phyloP scores from a whole-genome alignment of 805 yeast genomes.

The Isabelozyma heimii region DNA sequence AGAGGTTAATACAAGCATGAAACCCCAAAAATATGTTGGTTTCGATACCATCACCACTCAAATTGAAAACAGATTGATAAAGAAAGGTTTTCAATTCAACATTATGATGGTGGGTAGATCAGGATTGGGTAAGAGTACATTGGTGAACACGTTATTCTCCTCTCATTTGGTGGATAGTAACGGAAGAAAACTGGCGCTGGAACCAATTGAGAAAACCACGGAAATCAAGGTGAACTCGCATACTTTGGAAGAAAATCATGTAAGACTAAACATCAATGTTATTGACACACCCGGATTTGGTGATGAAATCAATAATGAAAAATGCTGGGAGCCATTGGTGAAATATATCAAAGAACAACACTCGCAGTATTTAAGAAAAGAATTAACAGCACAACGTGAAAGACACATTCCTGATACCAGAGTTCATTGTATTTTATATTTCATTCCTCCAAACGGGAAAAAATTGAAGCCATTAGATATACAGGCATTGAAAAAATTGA shows the following conservation, averaged over 20 bases:
- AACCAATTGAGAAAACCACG: slow-evolving; percentile 81
- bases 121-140: slow-evolving; percentile 92
- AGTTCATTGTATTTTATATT: slow-evolving; percentile 90
- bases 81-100: slow-evolving; percentile 92
- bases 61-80: slow-evolving; percentile 87
- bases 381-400: slow-evolving; percentile 92
- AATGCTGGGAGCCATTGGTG: slow-evolving; percentile 95
- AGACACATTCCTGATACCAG: slow-evolving; percentile 78
- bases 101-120: slow-evolving; percentile 88
- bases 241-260: slow-evolving; percentile 78
- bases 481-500: slow-evolving; percentile 74
- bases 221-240: slow-evolving; percentile 76
- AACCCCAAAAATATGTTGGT: slow-evolving; percentile 85
- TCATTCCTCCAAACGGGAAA: slow-evolving; percentile 83
- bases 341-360: slow-evolving; percentile 95
- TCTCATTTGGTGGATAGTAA: slow-evolving; percentile 70
- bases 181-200: slow-evolving; percentile 67
- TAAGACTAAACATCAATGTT: slow-evolving; percentile 77
- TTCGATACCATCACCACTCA: slow-evolving; percentile 95
- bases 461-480: slow-evolving; percentile 85
- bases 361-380: slow-evolving; percentile 85
- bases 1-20: slow-evolving; percentile 11
- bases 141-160: slow-evolving; percentile 86
- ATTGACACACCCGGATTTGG: slow-evolving; percentile 99
- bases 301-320: slow-evolving; percentile 91